Evolutionary conservation across 1,139 yeast species (phyloP).

Genomic region (Candida sp.): DNA sequence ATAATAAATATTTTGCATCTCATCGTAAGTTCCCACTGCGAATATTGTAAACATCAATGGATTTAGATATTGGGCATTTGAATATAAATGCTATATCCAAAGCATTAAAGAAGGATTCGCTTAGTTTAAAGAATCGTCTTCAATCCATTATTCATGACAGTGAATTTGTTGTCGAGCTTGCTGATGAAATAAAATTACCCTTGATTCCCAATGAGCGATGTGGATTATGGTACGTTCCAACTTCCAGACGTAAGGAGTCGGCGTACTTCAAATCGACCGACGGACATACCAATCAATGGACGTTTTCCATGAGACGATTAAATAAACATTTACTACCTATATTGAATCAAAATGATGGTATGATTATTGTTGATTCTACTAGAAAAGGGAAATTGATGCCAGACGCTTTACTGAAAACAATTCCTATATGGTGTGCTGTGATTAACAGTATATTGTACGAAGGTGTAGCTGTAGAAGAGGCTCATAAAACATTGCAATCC

Average conservation of each 20-base stretch:
- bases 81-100: conserved; percentile 25
- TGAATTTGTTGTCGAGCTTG: conserved; percentile 20
- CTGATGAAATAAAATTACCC: conserved; percentile 24
- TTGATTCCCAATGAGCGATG: conserved; percentile 78
- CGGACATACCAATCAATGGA: conserved; percentile 83
- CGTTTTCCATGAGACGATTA: conserved; percentile 66
- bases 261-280: conserved; percentile 88
- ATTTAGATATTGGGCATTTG: not conserved
- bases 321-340: conserved; percentile 66
- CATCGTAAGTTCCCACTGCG: not conserved
- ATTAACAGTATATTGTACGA: conserved; percentile 52
- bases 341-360: conserved; percentile 39
- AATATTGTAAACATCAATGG: not conserved
- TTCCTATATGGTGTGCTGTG: conserved; percentile 92
- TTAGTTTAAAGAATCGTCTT: conserved; percentile 58
- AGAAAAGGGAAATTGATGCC: conserved; percentile 82
- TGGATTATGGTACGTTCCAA: conserved; percentile 79
- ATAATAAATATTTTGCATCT: not conserved
- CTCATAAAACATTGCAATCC: conserved; percentile 6
- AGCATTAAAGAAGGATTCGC: conserved; percentile 48
- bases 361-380: conserved; percentile 78
- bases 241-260: conserved; percentile 34
- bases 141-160: conserved; percentile 69
- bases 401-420: conserved; percentile 80
- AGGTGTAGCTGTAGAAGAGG: conserved; percentile 9